A percentile compares a stretch with the other conserved stretches of the same genome.
Evolutionary conservation across 345 rosid genomes (phyloP).

Genomic region (Microcos paniculata): DNA sequence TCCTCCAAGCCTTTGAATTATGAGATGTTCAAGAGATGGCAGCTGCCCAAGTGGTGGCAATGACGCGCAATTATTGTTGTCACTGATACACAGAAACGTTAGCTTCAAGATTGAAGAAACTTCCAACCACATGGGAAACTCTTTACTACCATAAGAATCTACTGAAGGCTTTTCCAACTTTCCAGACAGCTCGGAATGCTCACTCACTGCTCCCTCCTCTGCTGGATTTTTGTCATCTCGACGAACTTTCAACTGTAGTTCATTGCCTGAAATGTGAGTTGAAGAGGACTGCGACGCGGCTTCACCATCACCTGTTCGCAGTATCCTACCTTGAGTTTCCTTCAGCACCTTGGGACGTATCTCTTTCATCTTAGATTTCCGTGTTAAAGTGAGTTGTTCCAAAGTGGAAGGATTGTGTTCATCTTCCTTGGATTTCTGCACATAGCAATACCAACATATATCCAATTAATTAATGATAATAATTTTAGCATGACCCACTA

Average conservation of each 20-base stretch:
- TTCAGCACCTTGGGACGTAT: no score
- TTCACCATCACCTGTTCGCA: not conserved
- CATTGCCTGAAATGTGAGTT: not conserved
- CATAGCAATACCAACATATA: no score
- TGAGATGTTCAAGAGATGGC: conserved; percentile 18
- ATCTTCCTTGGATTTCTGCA: no score
- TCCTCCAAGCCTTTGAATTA: conserved; percentile 16
- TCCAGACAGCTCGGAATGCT: not conserved
- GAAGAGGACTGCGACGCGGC: not conserved
- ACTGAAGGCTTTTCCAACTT: not conserved
- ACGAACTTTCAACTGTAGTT: not conserved
- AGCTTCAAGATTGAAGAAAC: not conserved
- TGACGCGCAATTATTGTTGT: not conserved
- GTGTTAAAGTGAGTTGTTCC: no score
- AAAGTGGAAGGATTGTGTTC: no score
- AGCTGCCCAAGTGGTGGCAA: conserved; percentile 27
- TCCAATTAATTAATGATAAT: no score
- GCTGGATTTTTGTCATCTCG: not conserved
- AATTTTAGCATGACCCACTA: no score
- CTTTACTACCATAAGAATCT: not conserved
- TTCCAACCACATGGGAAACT: not conserved
- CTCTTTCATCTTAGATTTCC: no score
- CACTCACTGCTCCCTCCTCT: not conserved
- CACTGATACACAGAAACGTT: not conserved
- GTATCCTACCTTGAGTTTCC: not conserved